Conservation (phyloP, 2,329 filamentous ascomycete species). For the Paraconiothyrium sp. region DNA sequence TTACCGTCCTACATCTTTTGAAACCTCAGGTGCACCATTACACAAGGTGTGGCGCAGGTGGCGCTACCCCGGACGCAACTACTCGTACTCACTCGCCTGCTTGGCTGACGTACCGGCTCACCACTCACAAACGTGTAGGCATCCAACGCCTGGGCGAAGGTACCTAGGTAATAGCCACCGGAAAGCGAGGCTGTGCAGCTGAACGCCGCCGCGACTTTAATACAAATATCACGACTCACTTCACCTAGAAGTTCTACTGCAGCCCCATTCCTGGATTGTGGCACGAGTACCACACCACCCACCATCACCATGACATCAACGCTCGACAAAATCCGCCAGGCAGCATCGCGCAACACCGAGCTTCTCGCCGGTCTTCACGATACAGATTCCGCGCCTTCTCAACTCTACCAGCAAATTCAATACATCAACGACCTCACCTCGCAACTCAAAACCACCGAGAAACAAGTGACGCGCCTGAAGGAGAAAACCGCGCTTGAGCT, state of each 20-base stretch:
- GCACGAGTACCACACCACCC: not conserved
- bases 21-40: not conserved
- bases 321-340: constrained; percentile 37
- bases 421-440: constrained; percentile 40
- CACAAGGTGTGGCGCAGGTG: constrained; percentile 1
- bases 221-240: not conserved
- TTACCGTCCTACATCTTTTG: too few relatives aligned
- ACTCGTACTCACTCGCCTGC: not conserved
- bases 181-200: constrained; percentile 3
- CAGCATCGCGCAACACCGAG: constrained; percentile 35
- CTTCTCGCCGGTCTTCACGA: constrained; percentile 40
- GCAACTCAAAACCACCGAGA: constrained; percentile 32
- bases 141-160: not conserved
- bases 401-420: constrained; percentile 41
- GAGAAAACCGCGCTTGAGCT: constrained; percentile 33
- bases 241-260: not conserved
- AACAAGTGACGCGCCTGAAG: constrained; percentile 29
- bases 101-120: constrained; percentile 9
- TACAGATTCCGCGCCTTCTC: constrained; percentile 40
- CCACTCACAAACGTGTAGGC: not conserved
- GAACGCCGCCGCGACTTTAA: not conserved
- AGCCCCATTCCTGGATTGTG: too few relatives aligned
- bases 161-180: not conserved
- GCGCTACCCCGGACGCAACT: not conserved
- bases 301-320: constrained; percentile 31